These are phyloP conservation scores for Suhomyces prunicola DNA, from an alignment of 805 yeast species.

Conservation along the genomic window DNA sequence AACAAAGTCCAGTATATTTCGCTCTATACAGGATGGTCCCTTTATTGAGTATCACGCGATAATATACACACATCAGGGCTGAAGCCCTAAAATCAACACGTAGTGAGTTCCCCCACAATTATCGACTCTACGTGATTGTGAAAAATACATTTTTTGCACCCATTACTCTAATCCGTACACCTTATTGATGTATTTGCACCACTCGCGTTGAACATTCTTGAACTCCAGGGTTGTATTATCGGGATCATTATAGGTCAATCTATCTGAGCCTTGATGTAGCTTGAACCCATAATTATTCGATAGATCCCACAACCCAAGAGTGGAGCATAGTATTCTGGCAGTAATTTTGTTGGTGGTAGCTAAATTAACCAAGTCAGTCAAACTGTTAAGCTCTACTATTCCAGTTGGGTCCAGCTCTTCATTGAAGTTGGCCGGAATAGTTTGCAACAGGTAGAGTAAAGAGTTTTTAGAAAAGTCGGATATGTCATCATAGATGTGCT, in stretches of 20 bases:
- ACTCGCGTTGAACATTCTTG: slow-evolving; percentile 13
- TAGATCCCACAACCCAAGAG: slow-evolving; percentile 37
- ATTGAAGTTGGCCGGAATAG: slow-evolving; percentile 11
- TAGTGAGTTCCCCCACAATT: not conserved
- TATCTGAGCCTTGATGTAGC: not conserved
- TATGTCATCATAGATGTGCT: slow-evolving; percentile 5
- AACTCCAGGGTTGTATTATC: not conserved
- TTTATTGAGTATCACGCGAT: not conserved
- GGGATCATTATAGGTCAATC: not conserved
- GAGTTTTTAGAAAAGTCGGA: slow-evolving; percentile 7
- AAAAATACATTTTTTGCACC: slow-evolving; percentile 1
- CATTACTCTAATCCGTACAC: slow-evolving; percentile 34
- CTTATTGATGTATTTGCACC: slow-evolving; percentile 29
- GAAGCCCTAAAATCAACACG: not conserved
- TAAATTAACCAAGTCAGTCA: slow-evolving; percentile 11
- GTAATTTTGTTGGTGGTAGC: slow-evolving; percentile 21
- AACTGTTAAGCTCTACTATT: not conserved
- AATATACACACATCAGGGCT: not conserved
- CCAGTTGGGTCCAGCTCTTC: slow-evolving; percentile 3
- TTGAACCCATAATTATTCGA: slow-evolving; percentile 11
- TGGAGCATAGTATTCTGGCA: slow-evolving; percentile 31
- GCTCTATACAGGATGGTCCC: not conserved
- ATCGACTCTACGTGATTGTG: not conserved
- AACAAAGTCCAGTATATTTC: not conserved
- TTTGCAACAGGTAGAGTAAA: slow-evolving; percentile 12